Conservation (phyloP, 257 asterid genomes). For the Nicotiana otophora region DNA sequence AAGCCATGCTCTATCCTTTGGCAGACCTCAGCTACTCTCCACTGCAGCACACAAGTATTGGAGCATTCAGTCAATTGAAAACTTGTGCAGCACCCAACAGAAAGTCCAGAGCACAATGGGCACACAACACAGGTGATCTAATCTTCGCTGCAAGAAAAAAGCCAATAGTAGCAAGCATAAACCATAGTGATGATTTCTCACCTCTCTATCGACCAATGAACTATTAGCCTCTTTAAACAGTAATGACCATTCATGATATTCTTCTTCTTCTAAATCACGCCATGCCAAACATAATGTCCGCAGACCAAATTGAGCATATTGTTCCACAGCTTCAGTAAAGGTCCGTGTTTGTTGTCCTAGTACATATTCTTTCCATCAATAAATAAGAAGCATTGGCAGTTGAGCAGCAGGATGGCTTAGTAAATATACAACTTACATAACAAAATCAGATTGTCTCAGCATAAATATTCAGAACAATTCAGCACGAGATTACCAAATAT, state of each 20-base stretch:
- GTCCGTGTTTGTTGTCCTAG: constrained; percentile 79
- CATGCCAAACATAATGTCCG: constrained; percentile 96
- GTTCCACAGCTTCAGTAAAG: constrained; percentile 86
- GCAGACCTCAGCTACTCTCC: constrained; percentile 98
- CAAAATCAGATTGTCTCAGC: not conserved
- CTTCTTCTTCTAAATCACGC: constrained; percentile 77
- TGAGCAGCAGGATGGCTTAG: not conserved
- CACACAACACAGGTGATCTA: not conserved
- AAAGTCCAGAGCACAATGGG: constrained; percentile 3
- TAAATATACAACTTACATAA: not conserved
- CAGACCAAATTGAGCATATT: constrained; percentile 90
- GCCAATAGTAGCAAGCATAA: not conserved
- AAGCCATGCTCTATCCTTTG: constrained; percentile 83
- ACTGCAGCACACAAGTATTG: constrained; percentile 30
- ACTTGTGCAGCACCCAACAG: not conserved
- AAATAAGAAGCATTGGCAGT: not conserved
- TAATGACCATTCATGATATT: constrained; percentile 86
- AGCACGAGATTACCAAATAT: not conserved
- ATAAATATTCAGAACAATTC: not conserved
- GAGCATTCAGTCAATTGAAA: not conserved
- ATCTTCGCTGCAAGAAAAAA: not conserved
- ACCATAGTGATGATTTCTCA: constrained; percentile 14
- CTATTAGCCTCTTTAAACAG: constrained; percentile 95
- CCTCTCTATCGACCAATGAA: constrained; percentile 94
- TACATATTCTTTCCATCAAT: constrained; percentile 23